A percentile compares a stretch with the other conserved stretches of the same genome.
phyloP scores from a whole-genome alignment of 1,284 basidiomycete genomes.

The Leucoagaricus sp. region DNA sequence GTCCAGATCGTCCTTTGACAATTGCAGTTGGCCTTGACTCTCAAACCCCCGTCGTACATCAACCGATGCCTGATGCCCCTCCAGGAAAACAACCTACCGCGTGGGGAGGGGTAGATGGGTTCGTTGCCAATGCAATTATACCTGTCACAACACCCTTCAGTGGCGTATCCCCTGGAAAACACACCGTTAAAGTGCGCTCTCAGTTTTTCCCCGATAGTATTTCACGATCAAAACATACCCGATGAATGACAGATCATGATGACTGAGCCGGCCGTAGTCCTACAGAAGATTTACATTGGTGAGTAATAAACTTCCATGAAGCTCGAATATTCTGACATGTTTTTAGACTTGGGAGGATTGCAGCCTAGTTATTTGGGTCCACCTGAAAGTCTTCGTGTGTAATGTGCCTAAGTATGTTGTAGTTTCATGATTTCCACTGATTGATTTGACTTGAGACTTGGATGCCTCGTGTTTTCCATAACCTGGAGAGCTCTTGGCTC shows the following conservation, averaged over 20 bases:
- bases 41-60: slow-evolving; percentile 34
- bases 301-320: slow-evolving; percentile 19
- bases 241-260: slow-evolving; percentile 47
- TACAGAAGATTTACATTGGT: slow-evolving; percentile 66
- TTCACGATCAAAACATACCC: not conserved
- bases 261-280: slow-evolving; percentile 60
- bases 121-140: slow-evolving; percentile 53
- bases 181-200: slow-evolving; percentile 52
- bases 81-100: slow-evolving; percentile 50
- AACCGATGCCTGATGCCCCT: slow-evolving; percentile 52
- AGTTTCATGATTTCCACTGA: not conserved
- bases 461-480: not conserved
- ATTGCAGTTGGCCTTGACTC: slow-evolving; percentile 59
- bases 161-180: slow-evolving; percentile 46
- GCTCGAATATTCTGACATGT: not conserved
- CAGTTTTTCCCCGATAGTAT: not conserved
- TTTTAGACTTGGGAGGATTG: slow-evolving; percentile 55
- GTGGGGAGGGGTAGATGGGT: slow-evolving; percentile 53
- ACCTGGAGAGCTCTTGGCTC: not conserved
- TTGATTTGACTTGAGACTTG: not conserved
- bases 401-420: not conserved
- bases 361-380: slow-evolving; percentile 60
- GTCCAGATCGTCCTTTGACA: slow-evolving; percentile 49
- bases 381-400: slow-evolving; percentile 50
- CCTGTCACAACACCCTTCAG: slow-evolving; percentile 38